Conservation (phyloP, 2,329 filamentous ascomycete species). For the Chrysosporium queenslandicum region DNA sequence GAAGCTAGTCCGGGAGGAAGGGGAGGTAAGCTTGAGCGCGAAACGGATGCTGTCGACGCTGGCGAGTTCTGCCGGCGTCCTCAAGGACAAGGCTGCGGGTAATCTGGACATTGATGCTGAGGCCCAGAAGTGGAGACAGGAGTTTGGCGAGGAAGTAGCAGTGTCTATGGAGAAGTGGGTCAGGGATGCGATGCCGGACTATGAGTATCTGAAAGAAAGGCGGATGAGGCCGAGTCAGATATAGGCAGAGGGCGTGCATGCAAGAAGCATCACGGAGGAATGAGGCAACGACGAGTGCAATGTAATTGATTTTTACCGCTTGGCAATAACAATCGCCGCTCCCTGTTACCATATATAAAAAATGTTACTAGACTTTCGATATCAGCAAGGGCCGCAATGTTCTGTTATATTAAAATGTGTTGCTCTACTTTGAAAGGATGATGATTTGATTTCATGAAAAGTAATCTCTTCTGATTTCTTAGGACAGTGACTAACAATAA, state of each 20-base stretch:
- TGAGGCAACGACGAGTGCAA: neutral
- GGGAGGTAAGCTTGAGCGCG: neutral
- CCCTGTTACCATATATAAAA: neutral
- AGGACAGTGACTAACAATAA: too few species aligned
- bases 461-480: too few species aligned
- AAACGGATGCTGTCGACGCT: slow-evolving; percentile 24
- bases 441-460: too few species aligned
- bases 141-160: slow-evolving; percentile 27
- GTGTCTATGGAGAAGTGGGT: slow-evolving; percentile 23
- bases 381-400: too few species aligned
- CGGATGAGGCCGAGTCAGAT: slow-evolving; percentile 3
- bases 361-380: too few species aligned
- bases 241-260: neutral
- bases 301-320: neutral
- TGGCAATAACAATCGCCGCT: neutral
- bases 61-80: slow-evolving; percentile 26
- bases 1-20: neutral
- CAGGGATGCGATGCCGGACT: slow-evolving; percentile 31
- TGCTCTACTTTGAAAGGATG: too few species aligned
- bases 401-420: too few species aligned
- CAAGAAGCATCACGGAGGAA: neutral
- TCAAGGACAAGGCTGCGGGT: slow-evolving; percentile 25
- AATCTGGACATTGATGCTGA: slow-evolving; percentile 29
- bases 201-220: slow-evolving; percentile 29
- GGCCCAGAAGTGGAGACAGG: slow-evolving; percentile 28